Percentiles rank a stretch among this genome's conserved stretches.
Evolutionary conservation across 768 basidiomycete genomes (phyloP).

Genomic region (Brasilioporus rufonigricans): DNA sequence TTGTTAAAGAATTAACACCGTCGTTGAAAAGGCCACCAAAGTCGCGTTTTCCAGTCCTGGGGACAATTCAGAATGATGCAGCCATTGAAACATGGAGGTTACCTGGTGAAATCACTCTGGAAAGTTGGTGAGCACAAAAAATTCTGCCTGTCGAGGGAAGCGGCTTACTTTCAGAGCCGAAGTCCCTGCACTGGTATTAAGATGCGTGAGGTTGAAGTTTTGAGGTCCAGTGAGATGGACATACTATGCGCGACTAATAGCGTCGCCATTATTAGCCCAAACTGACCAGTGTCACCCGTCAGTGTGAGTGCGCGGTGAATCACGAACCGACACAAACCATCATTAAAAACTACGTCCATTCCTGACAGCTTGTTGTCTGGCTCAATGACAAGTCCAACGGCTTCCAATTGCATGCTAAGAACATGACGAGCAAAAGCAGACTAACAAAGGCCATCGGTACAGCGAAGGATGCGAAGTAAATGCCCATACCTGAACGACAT

Average conservation of each 20-base stretch:
- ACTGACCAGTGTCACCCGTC: slow-evolving; percentile 41
- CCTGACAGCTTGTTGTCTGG: slow-evolving; percentile 52
- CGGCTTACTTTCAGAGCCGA: slow-evolving; percentile 84
- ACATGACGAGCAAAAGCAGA: slow-evolving; percentile 90
- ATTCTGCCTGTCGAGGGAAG: not conserved
- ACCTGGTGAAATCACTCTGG: slow-evolving; percentile 89
- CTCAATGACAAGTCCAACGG: slow-evolving; percentile 63
- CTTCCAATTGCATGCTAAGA: slow-evolving; percentile 70
- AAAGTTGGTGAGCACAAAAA: slow-evolving; percentile 4
- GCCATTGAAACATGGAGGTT: not conserved
- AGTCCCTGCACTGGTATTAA: slow-evolving; percentile 75
- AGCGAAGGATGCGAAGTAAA: not conserved
- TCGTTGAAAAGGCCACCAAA: slow-evolving; percentile 90
- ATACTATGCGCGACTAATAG: slow-evolving; percentile 85
- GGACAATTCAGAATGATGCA: slow-evolving; percentile 6
- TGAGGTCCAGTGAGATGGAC: slow-evolving; percentile 24
- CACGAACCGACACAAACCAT: slow-evolving; percentile 45
- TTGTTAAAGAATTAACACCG: slow-evolving; percentile 90
- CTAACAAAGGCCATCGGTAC: slow-evolving; percentile 36
- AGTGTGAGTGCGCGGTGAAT: not conserved
- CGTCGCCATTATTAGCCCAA: slow-evolving; percentile 99
- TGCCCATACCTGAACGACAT: slow-evolving; percentile 77
- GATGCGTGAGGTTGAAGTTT: slow-evolving; percentile 12
- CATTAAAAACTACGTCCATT: slow-evolving; percentile 75
- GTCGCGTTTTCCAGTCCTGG: slow-evolving; percentile 93